Base-by-base conservation (phyloP, 2,329 filamentous ascomycete genomes). In the Blastomyces parvus region DNA sequence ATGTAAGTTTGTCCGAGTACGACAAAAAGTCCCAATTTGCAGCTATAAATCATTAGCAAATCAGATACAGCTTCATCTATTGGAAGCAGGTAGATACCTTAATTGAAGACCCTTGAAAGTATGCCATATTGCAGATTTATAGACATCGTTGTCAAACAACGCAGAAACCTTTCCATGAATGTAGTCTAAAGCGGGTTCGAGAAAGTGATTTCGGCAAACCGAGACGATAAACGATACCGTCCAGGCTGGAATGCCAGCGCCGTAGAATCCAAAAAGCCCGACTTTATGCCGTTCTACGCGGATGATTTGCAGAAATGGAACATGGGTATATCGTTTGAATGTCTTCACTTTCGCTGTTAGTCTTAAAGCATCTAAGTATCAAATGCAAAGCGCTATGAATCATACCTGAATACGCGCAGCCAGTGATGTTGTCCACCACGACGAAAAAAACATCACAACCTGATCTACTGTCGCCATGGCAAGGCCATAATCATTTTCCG, bases 401-500 rank as follows among this genome's bases (percentile, higher is more conserved):
- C 66, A 70, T 68, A 78, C 77, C 70, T 75, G 72, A 63, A 79
- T 73, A 58, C 77, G 71, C 11, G 70, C 69, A 33, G 71, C 68
- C 14, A 79, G 68, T 27, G 76, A 74, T 13, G 69, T 71, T 11
- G 76, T 72, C 76, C 76, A 78, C 77, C 77, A 79, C 9, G 73
- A 74, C 2, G 74, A 70, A n/a, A 76, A 69, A 60, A 78, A 77
- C 19, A 74, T 72, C n/a, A 71, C 70, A 11, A 77, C 64, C 61
- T 78, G 76, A 64, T 79, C 77, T 36, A 77, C 58, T 30, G 74
- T 76, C 48, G 75, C 73, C 66, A 79, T 73, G 8, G 76, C 65
- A 59, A 79, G 65, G 13, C 77, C 77, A 62, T 75, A 78, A 50
- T 78, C 76, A 68, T 79, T 79, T 63, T 79, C 77, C 7, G 72